Conservation (phyloP, 148 eudicot species). For the Rhododendron ferrugineum region DNA sequence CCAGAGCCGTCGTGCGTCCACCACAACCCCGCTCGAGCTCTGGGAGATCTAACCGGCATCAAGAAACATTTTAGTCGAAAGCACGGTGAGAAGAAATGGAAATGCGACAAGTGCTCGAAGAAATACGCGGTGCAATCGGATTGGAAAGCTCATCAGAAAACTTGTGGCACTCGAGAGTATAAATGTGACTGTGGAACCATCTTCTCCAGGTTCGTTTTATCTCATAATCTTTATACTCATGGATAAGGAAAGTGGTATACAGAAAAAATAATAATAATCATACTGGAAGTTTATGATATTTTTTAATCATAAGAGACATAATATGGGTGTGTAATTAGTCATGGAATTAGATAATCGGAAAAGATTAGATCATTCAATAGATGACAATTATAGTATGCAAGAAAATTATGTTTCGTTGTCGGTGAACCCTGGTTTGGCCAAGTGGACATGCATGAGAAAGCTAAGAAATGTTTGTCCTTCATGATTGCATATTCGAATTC, state of each 20-base stretch:
- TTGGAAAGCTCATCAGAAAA: slow-evolving; percentile 60
- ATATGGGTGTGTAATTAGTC: not conserved
- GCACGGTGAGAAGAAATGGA: slow-evolving; percentile 61
- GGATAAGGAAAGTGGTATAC: not conserved
- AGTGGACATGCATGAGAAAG: too few species aligned
- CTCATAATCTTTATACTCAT: not conserved
- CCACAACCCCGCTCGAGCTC: slow-evolving; percentile 42
- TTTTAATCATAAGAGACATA: too few species aligned
- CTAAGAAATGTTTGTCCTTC: too few species aligned
- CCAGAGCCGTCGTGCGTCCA: slow-evolving; percentile 49
- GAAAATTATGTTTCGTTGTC: not conserved
- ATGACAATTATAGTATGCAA: not conserved
- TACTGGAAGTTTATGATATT: too few species aligned
- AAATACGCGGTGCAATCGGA: slow-evolving; percentile 59
- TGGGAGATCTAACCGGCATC: slow-evolving; percentile 54
- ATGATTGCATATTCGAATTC: too few species aligned
- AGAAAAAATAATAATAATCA: not conserved
- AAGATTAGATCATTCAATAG: not conserved
- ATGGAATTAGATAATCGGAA: not conserved
- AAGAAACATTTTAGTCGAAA: slow-evolving; percentile 55
- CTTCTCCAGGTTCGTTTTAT: slow-evolving; percentile 35
- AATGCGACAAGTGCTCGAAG: slow-evolving; percentile 54
- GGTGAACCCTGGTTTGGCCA: too few species aligned
- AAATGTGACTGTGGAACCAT: slow-evolving; percentile 61
- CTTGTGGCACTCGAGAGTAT: slow-evolving; percentile 56